phyloP scores from a whole-genome alignment of 192 early-diverging fungal species.

The Coemansia sp. region DNA sequence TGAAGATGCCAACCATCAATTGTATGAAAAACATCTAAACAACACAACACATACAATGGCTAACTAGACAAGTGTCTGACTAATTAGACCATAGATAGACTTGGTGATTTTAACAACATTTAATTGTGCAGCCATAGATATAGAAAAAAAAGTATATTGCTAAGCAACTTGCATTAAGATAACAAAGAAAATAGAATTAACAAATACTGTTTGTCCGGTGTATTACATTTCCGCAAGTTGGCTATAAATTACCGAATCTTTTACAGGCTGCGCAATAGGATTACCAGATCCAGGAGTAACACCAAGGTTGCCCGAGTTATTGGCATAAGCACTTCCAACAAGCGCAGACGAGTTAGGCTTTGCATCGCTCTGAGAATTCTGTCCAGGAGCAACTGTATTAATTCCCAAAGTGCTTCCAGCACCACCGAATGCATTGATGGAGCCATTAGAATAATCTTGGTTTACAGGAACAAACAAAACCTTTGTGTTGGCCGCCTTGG shows the following conservation, averaged over 20 bases:
- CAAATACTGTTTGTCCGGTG: not conserved
- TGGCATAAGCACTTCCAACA: not conserved
- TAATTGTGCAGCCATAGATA: not conserved
- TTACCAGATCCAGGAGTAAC: conserved; percentile 2
- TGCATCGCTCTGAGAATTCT: not conserved
- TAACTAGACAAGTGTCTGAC: too few species aligned
- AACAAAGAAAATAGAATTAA: conserved; percentile 3
- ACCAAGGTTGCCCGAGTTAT: not conserved
- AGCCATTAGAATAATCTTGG: conserved; percentile 49
- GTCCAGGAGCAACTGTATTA: conserved; percentile 8
- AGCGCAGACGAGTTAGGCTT: not conserved
- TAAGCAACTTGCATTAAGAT: conserved; percentile 1
- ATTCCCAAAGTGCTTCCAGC: conserved; percentile 42
- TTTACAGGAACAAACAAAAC: conserved; percentile 68
- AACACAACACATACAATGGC: too few species aligned
- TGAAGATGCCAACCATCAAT: too few species aligned
- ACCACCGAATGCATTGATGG: conserved; percentile 52
- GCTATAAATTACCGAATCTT: conserved; percentile 27
- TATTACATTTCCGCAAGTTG: conserved; percentile 34
- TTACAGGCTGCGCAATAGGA: conserved; percentile 30
- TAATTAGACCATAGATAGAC: too few species aligned
- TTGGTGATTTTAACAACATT: too few species aligned
- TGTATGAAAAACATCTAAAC: too few species aligned
- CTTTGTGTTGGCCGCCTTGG: conserved; percentile 70
- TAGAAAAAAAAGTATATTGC: not conserved